Evolutionary conservation across 2,329 filamentous ascomycete species (phyloP), one percentile per base, ranked within the genome.

Genomic region (Penicillium crustosum): DNA sequence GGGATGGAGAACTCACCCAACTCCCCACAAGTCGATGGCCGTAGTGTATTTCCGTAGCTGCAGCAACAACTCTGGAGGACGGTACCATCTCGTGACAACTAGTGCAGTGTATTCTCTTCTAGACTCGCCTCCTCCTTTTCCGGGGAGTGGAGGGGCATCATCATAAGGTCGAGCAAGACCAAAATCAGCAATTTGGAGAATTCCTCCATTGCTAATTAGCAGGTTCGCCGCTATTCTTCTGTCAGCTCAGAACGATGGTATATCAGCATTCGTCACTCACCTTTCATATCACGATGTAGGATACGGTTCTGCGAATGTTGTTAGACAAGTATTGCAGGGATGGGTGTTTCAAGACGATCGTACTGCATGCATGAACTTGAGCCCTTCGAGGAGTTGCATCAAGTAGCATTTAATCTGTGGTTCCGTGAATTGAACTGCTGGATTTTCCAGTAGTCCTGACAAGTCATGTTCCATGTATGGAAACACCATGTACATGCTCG

Each of bases 401-500:
- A 99, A 88, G 76, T 99, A 99, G 79, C 94, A 99, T 76, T 99
- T 99, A 76, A 97, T 96, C 73, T 97, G 93, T 5, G 91, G 84
- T 70, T 93, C 88, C 49, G 89, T 90, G 69, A 99, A 93, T 41
- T 85, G 84, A 39, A 99, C 93, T 7, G 88, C 87, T 10, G 93
- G 93, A 68, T 99, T 99, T 74, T 97, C 94, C 68, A 99, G 86
- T 31, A 99, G 85, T 44, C 94, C 94, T 9, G 93, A 96, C n/a
- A 99, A 83, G 77, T 99, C 94, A 77, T 99, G 94, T 68, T 97
- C 93, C 92, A 97, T 97, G 75, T 99, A 99, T 7, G 93, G 94
- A 44, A 89, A 97, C 51, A 96, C 93, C 94, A 99, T 99, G 78
- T 97, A 97, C 82, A 99, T 92, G 66, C 93, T 93, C 69, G 75